These are phyloP conservation scores for Exophiala bonariae DNA, from an alignment of 2,329 filamentous ascomycete genomes.

Conservation along the genomic window DNA sequence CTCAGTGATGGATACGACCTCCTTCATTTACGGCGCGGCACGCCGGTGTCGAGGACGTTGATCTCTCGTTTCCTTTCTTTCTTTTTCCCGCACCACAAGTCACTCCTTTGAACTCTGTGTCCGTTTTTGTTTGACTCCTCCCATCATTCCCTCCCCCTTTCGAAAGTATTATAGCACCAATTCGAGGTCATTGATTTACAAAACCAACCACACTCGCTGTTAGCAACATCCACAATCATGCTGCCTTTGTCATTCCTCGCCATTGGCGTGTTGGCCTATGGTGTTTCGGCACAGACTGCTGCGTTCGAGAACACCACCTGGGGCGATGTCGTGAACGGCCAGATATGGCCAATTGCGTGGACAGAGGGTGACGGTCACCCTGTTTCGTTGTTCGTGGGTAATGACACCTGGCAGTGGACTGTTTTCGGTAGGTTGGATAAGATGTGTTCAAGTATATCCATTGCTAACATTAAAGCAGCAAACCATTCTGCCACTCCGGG, in stretches of 20 bases:
- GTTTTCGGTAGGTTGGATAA: constrained; percentile 21
- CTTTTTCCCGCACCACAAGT: not conserved
- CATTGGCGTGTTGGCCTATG: constrained; percentile 18
- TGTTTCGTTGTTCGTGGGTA: constrained; percentile 22
- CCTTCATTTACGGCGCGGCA: constrained; percentile 7
- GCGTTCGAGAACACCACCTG: constrained; percentile 22
- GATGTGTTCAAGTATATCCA: not conserved
- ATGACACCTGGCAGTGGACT: constrained; percentile 16
- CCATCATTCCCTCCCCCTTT: not conserved
- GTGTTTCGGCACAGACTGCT: constrained; percentile 19
- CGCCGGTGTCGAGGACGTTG: constrained; percentile 1
- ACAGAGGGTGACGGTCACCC: constrained; percentile 18
- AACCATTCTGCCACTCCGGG: constrained; percentile 13
- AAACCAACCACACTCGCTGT: not conserved
- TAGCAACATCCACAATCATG: too few relatives aligned
- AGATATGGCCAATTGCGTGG: constrained; percentile 22
- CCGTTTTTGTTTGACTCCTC: constrained; percentile 5
- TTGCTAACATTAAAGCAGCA: constrained; percentile 4
- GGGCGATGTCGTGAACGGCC: constrained; percentile 17
- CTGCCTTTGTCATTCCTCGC: constrained; percentile 9
- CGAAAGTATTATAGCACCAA: too few relatives aligned
- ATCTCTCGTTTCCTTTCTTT: not conserved
- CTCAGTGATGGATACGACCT: not conserved
- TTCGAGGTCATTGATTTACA: too few relatives aligned
- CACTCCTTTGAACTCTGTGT: constrained; percentile 5